Evolutionary conservation across 148 eudicot genomes (phyloP), one percentile per base, ranked within the genome.

Genomic region (Rhododendron mucronatum): DNA sequence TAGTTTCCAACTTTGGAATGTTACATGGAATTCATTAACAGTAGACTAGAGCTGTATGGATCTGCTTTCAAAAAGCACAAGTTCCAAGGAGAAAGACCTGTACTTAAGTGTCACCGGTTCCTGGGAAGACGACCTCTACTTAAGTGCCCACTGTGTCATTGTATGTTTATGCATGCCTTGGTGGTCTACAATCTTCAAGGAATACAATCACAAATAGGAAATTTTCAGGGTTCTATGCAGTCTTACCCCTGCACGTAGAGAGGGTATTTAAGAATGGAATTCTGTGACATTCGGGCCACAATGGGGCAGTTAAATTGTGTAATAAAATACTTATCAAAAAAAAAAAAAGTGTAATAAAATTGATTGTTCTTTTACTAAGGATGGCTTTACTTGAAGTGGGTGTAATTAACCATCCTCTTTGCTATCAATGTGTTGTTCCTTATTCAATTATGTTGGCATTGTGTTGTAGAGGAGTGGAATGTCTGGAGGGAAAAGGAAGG

Each of bases 401-500:
- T 59, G 39, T 65, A 41, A 45, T 35, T 81, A 26, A 81, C 39
- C 55, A 57, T 74, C 59, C 39, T n/a, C 4, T 48, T 39, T 47
- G 50, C 47, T 84, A 79, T 71, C 88, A 28, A 33, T 51, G 10
- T 16, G 79, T 78, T 82, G 21, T 39, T 55, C 15, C 83, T 69
- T 41, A 53, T 41, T n/a, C 79, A 16, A 73, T 80, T 47, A 45
- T 80, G 30, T 67, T 84, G 39, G 44, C 47, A 10, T 81, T 86
- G 28, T 85, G 84, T 84, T 90, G 87, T 77, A 91, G 96, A 89
- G 84, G 86, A 91, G 89, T 82, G 93, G 88, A 76, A 85, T 41
- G 75, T 51, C 69, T 74, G 87, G 89, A 80, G 91, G 91, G 74
- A 93, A 92, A 87, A 90, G 83, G 81, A 97, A 91, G 90, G 85